A percentile compares a stretch with the other conserved stretches of the same genome.
Evolutionary conservation across 352 stramenopile genomes (phyloP).

Genomic region (Pythium sukuiense): DNA sequence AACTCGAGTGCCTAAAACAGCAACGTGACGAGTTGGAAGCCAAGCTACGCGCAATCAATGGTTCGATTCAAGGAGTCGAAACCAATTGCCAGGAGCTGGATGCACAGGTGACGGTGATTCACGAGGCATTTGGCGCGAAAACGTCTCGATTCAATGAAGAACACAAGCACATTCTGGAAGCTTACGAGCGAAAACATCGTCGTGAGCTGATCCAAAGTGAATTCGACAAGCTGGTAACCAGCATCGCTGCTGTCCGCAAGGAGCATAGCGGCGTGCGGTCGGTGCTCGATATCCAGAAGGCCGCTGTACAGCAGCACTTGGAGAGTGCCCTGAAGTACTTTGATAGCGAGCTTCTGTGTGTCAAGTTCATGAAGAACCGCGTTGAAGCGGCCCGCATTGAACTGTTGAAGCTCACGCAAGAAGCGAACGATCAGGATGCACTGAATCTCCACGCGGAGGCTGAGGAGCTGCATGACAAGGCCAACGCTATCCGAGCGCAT

Average conservation of each 20-base stretch:
- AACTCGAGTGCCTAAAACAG: slow-evolving; percentile 35
- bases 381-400: slow-evolving; percentile 48
- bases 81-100: slow-evolving; percentile 42
- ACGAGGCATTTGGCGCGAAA: slow-evolving; percentile 50
- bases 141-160: slow-evolving; percentile 44
- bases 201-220: slow-evolving; percentile 40
- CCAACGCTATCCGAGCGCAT: slow-evolving; percentile 35
- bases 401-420: slow-evolving; percentile 35
- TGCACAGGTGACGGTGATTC: slow-evolving; percentile 43
- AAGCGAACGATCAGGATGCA: slow-evolving; percentile 52
- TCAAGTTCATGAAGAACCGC: slow-evolving; percentile 79
- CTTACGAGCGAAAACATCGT: slow-evolving; percentile 37
- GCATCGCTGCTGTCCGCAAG: slow-evolving; percentile 39
- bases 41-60: slow-evolving; percentile 50
- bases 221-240: slow-evolving; percentile 36
- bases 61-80: slow-evolving; percentile 44
- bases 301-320: slow-evolving; percentile 56
- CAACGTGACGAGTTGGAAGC: slow-evolving; percentile 55
- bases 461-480: slow-evolving; percentile 54
- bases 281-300: slow-evolving; percentile 46
- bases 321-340: slow-evolving; percentile 74
- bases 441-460: slow-evolving; percentile 54
- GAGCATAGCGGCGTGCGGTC: slow-evolving; percentile 43
- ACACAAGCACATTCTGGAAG: slow-evolving; percentile 46
- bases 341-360: slow-evolving; percentile 68